Base-by-base conservation (phyloP, 495 filamentous ascomycete species). In the Daldinia concentrica region DNA sequence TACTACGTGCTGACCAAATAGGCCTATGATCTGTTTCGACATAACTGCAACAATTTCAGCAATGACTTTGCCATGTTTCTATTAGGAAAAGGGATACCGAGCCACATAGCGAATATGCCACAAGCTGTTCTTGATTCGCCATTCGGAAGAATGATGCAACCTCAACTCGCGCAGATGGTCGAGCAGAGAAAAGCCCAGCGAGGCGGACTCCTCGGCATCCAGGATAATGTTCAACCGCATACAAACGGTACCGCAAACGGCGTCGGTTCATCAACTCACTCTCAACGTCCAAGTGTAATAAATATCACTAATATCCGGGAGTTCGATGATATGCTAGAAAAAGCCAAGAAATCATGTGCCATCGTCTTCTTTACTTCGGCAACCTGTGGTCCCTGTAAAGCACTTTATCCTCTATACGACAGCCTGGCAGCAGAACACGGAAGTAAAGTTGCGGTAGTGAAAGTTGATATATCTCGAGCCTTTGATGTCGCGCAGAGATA, bases 21-120 rank as follows among this genome's bases (percentile, higher is more conserved):
- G 90, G 93, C 92, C 0, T 98, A 98, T 74, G 92, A 97, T 77
- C 83, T 97, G 3, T 87, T 81, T 70, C 82, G 90, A 39, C 94
- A 97, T 75, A 99, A 99, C 76, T 98, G 95, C 86, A 98, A 99
- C 81, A 98, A 98, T 83, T 99, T 99, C 79, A 92, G 93, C 4
- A 94, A 98, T 75, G 95, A 98, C 68, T 88, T 99, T 70, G 81
- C 91, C 52, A 97, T 90, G 82, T 98, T 99, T 64, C 83, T 98
- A 2, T 82, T 97, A n/a, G 95, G 95, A 22, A 91, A 88, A 74
- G 90, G 92, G 9, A 98, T 99, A 65, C 95, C 95, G 11, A 85
- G 88, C 0, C 91, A 96, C 66, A 98, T 99, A 68, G 87, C 88
- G n/a, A 92, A 91, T 62, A 87, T 99, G 66, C 95, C 95, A 19